Percentiles rank a stretch among this genome's conserved stretches.
Evolutionary conservation across 2,329 filamentous ascomycete species (phyloP).

Genomic region (Diaporthe vaccinii): DNA sequence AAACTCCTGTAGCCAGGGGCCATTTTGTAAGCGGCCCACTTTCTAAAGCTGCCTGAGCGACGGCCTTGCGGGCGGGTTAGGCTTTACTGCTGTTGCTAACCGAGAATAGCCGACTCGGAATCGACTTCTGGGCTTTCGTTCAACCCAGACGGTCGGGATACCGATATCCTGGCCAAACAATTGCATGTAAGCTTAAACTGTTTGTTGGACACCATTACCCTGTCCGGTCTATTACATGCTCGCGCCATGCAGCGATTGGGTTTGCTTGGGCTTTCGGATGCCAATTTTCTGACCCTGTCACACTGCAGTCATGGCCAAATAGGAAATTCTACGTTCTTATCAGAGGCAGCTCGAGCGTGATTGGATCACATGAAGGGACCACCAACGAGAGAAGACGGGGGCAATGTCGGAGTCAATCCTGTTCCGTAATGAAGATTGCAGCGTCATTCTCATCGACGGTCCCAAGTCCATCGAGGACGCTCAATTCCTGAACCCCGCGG

Average conservation of each 20-base stretch:
- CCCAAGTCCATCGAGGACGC: constrained; percentile 77
- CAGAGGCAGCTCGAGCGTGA: background rate
- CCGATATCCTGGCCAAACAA: background rate
- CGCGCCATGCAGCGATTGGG: background rate
- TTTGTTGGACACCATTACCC: background rate
- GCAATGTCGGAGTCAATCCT: constrained; percentile 57
- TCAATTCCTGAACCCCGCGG: constrained; percentile 62
- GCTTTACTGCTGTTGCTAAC: background rate
- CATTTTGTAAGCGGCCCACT: constrained; percentile 37
- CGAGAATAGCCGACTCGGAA: constrained; percentile 30
- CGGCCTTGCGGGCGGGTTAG: background rate
- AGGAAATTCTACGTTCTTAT: background rate
- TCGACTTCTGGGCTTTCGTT: background rate
- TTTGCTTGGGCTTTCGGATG: background rate
- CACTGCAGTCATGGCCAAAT: background rate
- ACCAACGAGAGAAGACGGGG: background rate
- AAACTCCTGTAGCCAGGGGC: constrained; percentile 29
- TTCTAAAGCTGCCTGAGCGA: constrained; percentile 4
- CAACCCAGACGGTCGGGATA: background rate
- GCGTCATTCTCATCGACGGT: constrained; percentile 75
- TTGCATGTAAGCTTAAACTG: constrained; percentile 20
- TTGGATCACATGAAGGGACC: constrained; percentile 18
- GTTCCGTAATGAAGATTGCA: constrained; percentile 64
- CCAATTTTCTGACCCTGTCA: background rate
- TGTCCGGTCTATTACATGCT: background rate